phyloP scores from a whole-genome alignment of 75 land plant species.

The Pseudotsuga menziesii region DNA sequence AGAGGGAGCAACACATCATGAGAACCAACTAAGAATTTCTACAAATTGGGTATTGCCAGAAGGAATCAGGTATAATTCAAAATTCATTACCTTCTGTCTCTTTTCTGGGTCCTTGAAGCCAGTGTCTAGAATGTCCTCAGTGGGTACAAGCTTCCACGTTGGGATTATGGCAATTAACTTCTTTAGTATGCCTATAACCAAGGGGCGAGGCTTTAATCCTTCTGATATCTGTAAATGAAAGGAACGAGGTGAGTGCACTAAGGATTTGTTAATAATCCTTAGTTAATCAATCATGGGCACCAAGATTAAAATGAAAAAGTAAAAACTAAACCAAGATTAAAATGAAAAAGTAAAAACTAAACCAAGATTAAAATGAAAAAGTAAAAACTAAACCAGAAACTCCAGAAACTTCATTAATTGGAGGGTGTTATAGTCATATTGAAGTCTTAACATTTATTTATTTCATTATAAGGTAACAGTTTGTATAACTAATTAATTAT shows the following conservation, averaged over 20 bases:
- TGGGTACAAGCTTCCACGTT: conserved; percentile 57
- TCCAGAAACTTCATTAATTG: no score
- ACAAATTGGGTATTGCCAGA: neutral
- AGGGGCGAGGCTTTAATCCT: conserved; percentile 51
- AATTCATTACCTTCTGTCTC: conserved; percentile 32
- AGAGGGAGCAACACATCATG: neutral
- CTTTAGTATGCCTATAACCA: conserved; percentile 27
- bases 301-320: no score
- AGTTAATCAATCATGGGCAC: no score
- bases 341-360: no score
- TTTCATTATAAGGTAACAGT: no score
- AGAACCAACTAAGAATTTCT: neutral
- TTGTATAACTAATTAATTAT: no score
- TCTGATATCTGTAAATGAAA: conserved; percentile 55
- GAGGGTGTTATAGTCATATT: no score
- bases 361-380: no score
- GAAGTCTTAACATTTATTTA: no score
- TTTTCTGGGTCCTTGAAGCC: conserved; percentile 33
- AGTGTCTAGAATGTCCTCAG: conserved; percentile 29
- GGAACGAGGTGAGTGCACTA: neutral
- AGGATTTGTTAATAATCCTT: no score
- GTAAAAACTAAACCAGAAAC: no score
- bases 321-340: no score
- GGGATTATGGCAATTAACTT: conserved; percentile 35
- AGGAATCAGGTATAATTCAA: neutral